These are phyloP conservation scores for Pythium volutum DNA, from an alignment of 352 stramenopile species.

Conservation along the genomic window DNA sequence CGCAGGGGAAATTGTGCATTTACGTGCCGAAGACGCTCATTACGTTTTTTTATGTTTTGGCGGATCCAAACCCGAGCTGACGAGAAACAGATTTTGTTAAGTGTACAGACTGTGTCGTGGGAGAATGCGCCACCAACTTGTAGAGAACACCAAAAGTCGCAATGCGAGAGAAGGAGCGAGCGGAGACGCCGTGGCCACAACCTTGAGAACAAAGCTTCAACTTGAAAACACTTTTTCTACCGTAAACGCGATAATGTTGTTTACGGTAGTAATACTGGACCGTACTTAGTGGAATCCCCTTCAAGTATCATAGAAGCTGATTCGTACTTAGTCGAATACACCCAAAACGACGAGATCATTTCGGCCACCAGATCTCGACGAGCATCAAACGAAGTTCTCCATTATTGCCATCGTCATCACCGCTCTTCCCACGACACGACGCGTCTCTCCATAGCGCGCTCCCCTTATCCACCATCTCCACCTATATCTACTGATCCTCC, in stretches of 20 bases:
- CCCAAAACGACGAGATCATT: not conserved
- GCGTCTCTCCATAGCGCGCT: too few species aligned
- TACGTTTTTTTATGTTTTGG: too few species aligned
- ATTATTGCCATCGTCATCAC: too few species aligned
- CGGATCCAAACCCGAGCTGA: not conserved
- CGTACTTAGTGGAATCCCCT: not conserved
- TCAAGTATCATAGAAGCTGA: not conserved
- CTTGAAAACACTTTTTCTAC: not conserved
- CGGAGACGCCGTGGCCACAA: not conserved
- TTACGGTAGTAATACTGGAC: not conserved
- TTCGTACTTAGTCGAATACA: not conserved
- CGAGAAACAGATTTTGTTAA: not conserved
- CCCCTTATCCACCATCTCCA: not conserved
- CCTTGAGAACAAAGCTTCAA: not conserved
- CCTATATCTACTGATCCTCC: not conserved
- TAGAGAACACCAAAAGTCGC: not conserved
- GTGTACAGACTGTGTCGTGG: not conserved
- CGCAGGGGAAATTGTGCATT: constrained; percentile 9
- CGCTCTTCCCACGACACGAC: not conserved
- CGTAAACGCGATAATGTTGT: not conserved
- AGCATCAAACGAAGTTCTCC: too few species aligned
- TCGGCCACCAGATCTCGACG: not conserved
- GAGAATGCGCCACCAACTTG: not conserved
- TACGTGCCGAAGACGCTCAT: not conserved
- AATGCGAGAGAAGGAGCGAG: not conserved